Percentiles rank a stretch among this genome's conserved stretches.
Evolutionary conservation across 2,329 filamentous ascomycete species (phyloP).

Genomic region (Helotiales sp.): DNA sequence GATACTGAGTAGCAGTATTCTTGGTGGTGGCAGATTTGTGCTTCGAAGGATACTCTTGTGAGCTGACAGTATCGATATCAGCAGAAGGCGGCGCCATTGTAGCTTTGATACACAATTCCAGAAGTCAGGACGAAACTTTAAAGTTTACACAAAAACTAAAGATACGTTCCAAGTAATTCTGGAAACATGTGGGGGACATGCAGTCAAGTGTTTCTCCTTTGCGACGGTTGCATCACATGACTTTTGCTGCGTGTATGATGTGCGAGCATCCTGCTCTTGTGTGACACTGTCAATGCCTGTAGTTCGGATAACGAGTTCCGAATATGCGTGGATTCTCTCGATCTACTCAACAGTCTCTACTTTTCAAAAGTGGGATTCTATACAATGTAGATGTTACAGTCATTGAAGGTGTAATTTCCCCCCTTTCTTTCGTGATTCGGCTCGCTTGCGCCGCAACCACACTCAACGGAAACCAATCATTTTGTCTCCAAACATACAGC

Average conservation of each 20-base stretch:
- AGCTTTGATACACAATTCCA: neutral
- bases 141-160: no score
- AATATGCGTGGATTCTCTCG: no score
- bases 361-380: neutral
- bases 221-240: neutral
- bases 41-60: neutral
- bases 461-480: neutral
- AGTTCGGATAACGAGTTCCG: no score
- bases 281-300: no score
- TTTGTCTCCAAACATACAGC: neutral
- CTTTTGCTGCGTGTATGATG: neutral
- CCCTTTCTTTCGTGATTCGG: neutral
- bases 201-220: neutral
- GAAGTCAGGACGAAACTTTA: no score
- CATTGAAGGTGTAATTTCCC: neutral
- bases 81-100: neutral
- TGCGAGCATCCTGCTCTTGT: neutral
- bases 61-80: neutral
- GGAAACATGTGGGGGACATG: no score
- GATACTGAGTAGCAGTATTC: neutral
- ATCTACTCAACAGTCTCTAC: no score
- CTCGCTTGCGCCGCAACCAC: neutral
- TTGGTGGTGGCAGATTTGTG: neutral
- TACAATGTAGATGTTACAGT: no score
- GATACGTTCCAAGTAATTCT: no score